Percentiles rank a stretch among this genome's conserved stretches.
Evolutionary conservation across 2,329 filamentous ascomycete genomes (phyloP).

Genomic region (Aspergillus sclerotialis): DNA sequence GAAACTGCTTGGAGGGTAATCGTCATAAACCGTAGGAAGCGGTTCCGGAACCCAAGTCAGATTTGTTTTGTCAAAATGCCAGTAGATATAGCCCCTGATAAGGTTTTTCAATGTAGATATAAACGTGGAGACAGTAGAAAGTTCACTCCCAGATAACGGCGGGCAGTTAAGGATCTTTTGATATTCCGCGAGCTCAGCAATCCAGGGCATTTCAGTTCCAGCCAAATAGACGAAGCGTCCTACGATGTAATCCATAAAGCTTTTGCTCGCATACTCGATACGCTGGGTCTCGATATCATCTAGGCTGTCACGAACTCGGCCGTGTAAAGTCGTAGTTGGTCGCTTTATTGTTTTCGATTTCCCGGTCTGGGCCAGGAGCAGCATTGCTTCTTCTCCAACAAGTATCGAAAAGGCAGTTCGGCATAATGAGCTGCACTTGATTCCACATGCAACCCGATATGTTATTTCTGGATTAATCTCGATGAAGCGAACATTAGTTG

Average conservation of each 20-base stretch:
- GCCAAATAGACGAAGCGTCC: conserved; percentile 25
- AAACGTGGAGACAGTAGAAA: conserved; percentile 12
- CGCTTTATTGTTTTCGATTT: conserved; percentile 1
- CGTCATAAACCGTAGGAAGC: not conserved
- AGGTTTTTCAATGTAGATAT: conserved; percentile 22
- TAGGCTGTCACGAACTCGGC: conserved; percentile 42
- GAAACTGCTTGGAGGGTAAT: conserved; percentile 5
- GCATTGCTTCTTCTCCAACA: conserved; percentile 56
- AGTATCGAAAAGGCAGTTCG: conserved; percentile 51
- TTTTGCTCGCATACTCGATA: conserved; percentile 53
- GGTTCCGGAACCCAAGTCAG: conserved; percentile 3
- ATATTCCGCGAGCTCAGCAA: conserved; percentile 24
- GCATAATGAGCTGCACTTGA: conserved; percentile 27
- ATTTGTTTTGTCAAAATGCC: conserved; percentile 2
- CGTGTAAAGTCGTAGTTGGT: conserved; percentile 31
- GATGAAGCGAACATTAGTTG: conserved; percentile 52
- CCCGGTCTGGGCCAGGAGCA: conserved; percentile 20
- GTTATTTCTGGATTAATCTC: conserved; percentile 58
- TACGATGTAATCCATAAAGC: conserved; percentile 44
- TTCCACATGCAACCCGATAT: conserved; percentile 48
- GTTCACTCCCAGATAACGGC: conserved; percentile 7
- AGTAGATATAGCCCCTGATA: conserved; percentile 23
- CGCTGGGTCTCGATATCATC: conserved; percentile 51
- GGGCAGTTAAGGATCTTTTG: conserved; percentile 19
- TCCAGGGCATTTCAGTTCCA: conserved; percentile 32